A percentile compares a stretch with the other conserved stretches of the same genome.
Conservation (phyloP, 345 rosid genomes). For the Lepidium sativum region DNA sequence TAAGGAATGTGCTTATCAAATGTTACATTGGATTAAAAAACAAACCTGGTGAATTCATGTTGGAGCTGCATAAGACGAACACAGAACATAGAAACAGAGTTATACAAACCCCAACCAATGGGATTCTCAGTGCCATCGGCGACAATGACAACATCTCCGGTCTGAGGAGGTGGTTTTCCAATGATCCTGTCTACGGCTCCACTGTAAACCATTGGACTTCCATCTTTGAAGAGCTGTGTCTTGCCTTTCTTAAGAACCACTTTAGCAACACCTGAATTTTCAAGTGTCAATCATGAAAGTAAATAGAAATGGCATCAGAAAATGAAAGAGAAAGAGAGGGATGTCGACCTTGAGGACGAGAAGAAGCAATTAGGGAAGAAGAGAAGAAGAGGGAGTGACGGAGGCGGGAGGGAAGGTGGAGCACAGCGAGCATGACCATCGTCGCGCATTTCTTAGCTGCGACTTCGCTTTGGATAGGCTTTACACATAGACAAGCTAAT, state of each 20-base stretch:
- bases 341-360: slow-evolving; percentile 51
- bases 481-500: not conserved
- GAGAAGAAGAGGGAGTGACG: slow-evolving; percentile 23
- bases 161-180: slow-evolving; percentile 72
- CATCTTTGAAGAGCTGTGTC: slow-evolving; percentile 79
- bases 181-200: slow-evolving; percentile 85
- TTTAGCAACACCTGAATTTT: slow-evolving; percentile 51
- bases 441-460: slow-evolving; percentile 5
- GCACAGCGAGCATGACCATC: slow-evolving; percentile 24
- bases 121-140: slow-evolving; percentile 80
- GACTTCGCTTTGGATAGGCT: slow-evolving; percentile 3
- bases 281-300: not conserved
- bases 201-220: slow-evolving; percentile 87
- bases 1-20: not conserved
- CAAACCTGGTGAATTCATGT: slow-evolving; percentile 61
- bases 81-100: slow-evolving; percentile 79
- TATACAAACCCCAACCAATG: slow-evolving; percentile 79
- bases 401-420: slow-evolving; percentile 39
- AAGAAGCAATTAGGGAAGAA: slow-evolving; percentile 38
- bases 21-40: not conserved
- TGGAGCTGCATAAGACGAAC: slow-evolving; percentile 95
- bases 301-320: not conserved
- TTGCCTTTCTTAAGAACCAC: slow-evolving; percentile 91
- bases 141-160: slow-evolving; percentile 82
- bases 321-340: not conserved